These are phyloP conservation scores for Curvularia lunata DNA, from an alignment of 2,329 filamentous ascomycete species.

Conservation along the genomic window DNA sequence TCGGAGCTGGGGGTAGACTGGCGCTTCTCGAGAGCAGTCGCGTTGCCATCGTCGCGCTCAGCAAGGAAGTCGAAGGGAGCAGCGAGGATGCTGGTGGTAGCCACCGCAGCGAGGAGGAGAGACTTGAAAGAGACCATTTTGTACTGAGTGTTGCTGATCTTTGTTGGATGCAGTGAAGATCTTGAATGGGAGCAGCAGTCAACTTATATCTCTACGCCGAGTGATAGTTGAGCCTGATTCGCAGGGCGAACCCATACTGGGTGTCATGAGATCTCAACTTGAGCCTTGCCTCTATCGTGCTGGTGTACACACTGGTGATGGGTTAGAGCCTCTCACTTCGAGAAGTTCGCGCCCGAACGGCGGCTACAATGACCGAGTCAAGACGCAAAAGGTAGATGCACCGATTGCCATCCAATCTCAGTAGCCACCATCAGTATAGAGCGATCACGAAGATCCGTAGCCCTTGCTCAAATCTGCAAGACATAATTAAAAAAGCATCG, in stretches of 20 bases:
- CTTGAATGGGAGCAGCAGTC: constrained; percentile 5
- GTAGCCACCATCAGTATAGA: constrained; percentile 1
- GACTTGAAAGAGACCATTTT: constrained; percentile 35
- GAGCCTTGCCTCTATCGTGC: constrained; percentile 10
- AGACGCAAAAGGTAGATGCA: constrained; percentile 1
- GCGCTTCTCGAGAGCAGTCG: constrained; percentile 22
- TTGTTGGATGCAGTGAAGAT: constrained; percentile 16
- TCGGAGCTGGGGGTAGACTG: constrained; percentile 53
- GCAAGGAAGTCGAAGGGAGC: constrained; percentile 28
- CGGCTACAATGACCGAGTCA: constrained; percentile 5
- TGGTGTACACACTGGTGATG: constrained; percentile 11
- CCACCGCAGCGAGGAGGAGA: constrained; percentile 26
- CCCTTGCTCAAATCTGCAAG: constrained; percentile 12
- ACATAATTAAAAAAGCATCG: constrained; percentile 9
- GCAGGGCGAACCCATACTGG: constrained; percentile 19
- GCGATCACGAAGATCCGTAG: not conserved
- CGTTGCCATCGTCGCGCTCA: constrained; percentile 31
- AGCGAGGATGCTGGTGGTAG: constrained; percentile 22
- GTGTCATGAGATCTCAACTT: constrained; percentile 15
- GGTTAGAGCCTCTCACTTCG: constrained; percentile 10
- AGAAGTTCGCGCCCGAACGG: constrained; percentile 5
- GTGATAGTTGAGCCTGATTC: constrained; percentile 22
- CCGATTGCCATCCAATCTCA: constrained; percentile 3
- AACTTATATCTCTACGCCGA: constrained; percentile 17
- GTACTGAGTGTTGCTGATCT: constrained; percentile 10